Base-by-base conservation (phyloP, 2,329 filamentous ascomycete genomes). In the Gaeumannomyces tritici region DNA sequence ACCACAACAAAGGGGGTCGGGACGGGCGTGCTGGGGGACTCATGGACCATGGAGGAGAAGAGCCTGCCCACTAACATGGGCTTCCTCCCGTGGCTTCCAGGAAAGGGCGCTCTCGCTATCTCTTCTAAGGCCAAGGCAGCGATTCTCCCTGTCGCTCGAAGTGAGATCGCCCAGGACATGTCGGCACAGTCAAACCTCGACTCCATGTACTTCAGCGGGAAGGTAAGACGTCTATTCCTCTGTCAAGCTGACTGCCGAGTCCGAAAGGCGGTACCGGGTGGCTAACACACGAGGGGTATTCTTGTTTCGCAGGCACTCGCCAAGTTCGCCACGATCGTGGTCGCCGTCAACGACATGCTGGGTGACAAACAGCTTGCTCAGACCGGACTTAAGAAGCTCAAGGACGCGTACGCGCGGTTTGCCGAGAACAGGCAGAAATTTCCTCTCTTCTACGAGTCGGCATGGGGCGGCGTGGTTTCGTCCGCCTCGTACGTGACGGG, bases 141-240 rank as follows among this genome's bases (percentile, higher is more conserved):
- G 2, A 88, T 96, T 62, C 76, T 77, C 47, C 77, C 81, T 1
- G 79, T 87, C 11, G 89, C 91, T 1, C 78, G 81, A n/a, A 82
- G 80, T 26, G 95, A 99, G 72, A 77, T 96, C 0, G 82, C 84
- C 0, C 88, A 95, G 73, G 82, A 92, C 71, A 90, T 97, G 74
- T 74, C 79, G n/a, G 77, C 78, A 0, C 88, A 95, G 70, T 85
- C 86, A 6, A 84, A 95, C 66, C 78, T 90, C 47, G 84, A 93
- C 71, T 96, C 91, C 51, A 93, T 96, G 86, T 98, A 98, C 74
- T 97, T 89, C 73, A 90, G 89, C 67, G 95, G 95, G 68, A 98
- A 93, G 79, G 89, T 83, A 64, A 67, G 73, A 64, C n/a, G 18
- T 13, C 21, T 21, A n/a, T 27, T 24, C 29, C 7, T 24, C 3